Percentiles rank a stretch among this genome's conserved stretches.
Evolutionary conservation across 768 basidiomycete species (phyloP).

Genomic region (Macrocybe gigantea): DNA sequence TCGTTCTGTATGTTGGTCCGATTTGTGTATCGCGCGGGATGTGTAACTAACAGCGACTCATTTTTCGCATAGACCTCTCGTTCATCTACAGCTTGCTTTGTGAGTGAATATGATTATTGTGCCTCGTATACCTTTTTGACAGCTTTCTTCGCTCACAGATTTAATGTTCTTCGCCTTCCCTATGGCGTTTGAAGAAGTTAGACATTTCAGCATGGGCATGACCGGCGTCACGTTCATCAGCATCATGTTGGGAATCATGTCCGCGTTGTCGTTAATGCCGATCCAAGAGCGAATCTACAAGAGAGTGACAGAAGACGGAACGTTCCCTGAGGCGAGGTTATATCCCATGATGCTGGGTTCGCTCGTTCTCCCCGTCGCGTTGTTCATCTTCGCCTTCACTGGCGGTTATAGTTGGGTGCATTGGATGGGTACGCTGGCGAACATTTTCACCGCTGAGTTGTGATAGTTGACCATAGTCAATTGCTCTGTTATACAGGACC

Average conservation of each 20-base stretch:
- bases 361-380: slow-evolving; percentile 29
- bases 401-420: slow-evolving; percentile 33
- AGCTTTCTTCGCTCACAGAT: slow-evolving; percentile 6
- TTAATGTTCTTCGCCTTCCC: slow-evolving; percentile 40
- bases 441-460: too few species aligned
- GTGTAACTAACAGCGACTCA: not conserved
- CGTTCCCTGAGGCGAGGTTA: slow-evolving; percentile 37
- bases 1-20: slow-evolving; percentile 14
- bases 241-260: slow-evolving; percentile 33
- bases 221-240: slow-evolving; percentile 37
- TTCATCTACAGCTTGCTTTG: slow-evolving; percentile 37
- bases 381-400: slow-evolving; percentile 41
- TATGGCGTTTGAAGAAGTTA: slow-evolving; percentile 32
- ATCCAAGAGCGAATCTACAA: slow-evolving; percentile 28
- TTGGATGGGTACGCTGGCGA: slow-evolving; percentile 22
- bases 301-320: slow-evolving; percentile 24
- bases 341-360: slow-evolving; percentile 36
- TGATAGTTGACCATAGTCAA: not conserved
- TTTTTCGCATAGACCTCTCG: slow-evolving; percentile 25
- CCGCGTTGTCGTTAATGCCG: slow-evolving; percentile 24
- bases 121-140: too few species aligned
- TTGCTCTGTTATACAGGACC: slow-evolving; percentile 14
- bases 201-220: slow-evolving; percentile 33
- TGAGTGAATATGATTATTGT: too few species aligned
- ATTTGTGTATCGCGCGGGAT: not conserved